These are phyloP conservation scores for Hemerocallis citrina DNA, from an alignment of 106 monocot species.

Conservation along the genomic window DNA sequence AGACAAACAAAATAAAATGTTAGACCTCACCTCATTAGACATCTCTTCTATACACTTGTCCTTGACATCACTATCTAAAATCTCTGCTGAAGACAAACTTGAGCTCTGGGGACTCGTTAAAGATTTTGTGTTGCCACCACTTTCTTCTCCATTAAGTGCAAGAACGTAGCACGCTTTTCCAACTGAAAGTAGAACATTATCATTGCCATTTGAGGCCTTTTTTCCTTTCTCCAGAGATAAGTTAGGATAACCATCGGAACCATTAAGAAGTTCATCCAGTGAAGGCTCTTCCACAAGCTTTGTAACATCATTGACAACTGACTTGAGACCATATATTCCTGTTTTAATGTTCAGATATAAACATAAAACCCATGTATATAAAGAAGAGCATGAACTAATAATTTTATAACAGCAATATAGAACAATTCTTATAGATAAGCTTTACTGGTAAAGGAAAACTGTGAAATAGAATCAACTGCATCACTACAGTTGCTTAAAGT, in stretches of 20 bases:
- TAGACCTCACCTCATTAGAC: slow-evolving; percentile 27
- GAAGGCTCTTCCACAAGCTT: slow-evolving; percentile 52
- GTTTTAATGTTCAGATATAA: slow-evolving; percentile 8
- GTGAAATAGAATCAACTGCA: too few species aligned
- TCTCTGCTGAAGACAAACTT: slow-evolving; percentile 13
- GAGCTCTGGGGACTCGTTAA: slow-evolving; percentile 3
- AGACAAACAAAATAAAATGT: background rate
- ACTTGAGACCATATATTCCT: slow-evolving; percentile 60
- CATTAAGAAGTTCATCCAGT: slow-evolving; percentile 69
- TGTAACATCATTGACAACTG: slow-evolving; percentile 46
- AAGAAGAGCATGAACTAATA: background rate
- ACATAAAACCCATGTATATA: background rate
- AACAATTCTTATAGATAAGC: too few species aligned
- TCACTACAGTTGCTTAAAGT: too few species aligned
- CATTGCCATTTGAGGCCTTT: slow-evolving; percentile 34
- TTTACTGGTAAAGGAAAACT: too few species aligned
- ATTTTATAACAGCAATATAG: background rate
- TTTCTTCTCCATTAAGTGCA: slow-evolving; percentile 17
- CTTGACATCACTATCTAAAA: slow-evolving; percentile 24
- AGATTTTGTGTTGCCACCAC: slow-evolving; percentile 17
- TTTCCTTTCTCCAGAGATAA: slow-evolving; percentile 45
- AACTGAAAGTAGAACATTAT: slow-evolving; percentile 48
- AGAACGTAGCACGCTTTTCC: slow-evolving; percentile 59
- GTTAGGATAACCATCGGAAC: slow-evolving; percentile 35
- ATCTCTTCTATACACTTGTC: slow-evolving; percentile 20